These are phyloP conservation scores for Corynespora cassiicola DNA, from an alignment of 2,329 filamentous ascomycete species.

Conservation along the genomic window DNA sequence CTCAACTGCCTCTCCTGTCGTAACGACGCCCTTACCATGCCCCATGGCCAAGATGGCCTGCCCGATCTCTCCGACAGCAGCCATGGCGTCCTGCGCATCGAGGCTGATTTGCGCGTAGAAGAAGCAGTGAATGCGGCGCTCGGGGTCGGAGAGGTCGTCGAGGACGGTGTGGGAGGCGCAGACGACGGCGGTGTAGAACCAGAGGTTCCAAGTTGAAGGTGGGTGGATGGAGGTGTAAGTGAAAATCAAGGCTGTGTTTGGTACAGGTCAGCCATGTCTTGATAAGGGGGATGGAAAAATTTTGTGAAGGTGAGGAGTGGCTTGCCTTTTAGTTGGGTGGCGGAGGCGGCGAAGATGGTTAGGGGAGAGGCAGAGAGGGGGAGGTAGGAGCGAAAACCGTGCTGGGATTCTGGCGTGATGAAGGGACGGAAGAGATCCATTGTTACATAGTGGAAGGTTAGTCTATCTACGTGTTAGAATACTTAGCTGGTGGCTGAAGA, in stretches of 20 bases:
- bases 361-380: conserved; percentile 8
- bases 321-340: conserved; percentile 15
- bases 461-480: conserved; percentile 7
- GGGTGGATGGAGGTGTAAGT: conserved; percentile 9
- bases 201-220: conserved; percentile 12
- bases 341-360: conserved; percentile 18
- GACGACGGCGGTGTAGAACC: conserved; percentile 12
- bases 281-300: no score
- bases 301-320: not conserved
- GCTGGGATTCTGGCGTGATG: conserved; percentile 10
- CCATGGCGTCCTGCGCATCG: no score
- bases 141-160: conserved; percentile 9
- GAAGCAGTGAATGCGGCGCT: conserved; percentile 10
- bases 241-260: conserved; percentile 8
- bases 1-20: conserved; percentile 8
- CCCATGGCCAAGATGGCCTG: conserved; percentile 14
- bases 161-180: conserved; percentile 15
- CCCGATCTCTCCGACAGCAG: conserved; percentile 10
- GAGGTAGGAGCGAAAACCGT: conserved; percentile 12
- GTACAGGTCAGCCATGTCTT: no score
- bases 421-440: conserved; percentile 18
- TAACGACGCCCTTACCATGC: conserved; percentile 15
- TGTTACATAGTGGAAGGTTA: conserved; percentile 9
- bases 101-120: conserved; percentile 14
- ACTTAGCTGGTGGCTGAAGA: no score